Percentiles rank a stretch among this genome's conserved stretches.
phyloP scores from a whole-genome alignment of 2,329 filamentous ascomycete genomes.

The Orbilia oligospora region DNA sequence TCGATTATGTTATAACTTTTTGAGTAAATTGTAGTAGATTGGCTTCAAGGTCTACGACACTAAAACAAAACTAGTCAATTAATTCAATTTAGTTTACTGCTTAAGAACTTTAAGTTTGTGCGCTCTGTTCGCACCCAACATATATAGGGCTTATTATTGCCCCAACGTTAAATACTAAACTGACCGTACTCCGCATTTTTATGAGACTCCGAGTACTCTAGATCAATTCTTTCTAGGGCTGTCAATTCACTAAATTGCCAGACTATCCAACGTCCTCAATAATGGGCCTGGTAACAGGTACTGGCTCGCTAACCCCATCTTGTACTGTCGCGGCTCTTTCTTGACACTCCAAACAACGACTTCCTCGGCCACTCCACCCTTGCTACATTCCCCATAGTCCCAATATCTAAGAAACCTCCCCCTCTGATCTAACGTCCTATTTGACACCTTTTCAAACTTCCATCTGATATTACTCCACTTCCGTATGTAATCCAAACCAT shows the following conservation, averaged over 20 bases:
- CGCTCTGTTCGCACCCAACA: too few relatives aligned
- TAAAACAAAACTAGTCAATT: neutral
- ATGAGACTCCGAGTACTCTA: too few relatives aligned
- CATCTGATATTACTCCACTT: conserved; percentile 4
- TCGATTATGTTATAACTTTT: neutral
- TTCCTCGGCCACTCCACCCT: neutral
- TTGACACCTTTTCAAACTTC: neutral
- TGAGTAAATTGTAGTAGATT: too few relatives aligned
- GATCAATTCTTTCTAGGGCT: too few relatives aligned
- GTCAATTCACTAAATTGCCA: too few relatives aligned
- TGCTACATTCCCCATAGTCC: neutral
- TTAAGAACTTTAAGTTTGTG: too few relatives aligned
- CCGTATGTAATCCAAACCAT: neutral
- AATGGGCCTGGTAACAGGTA: too few relatives aligned
- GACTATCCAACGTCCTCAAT: too few relatives aligned
- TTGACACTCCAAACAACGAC: conserved; percentile 18
- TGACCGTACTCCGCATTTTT: too few relatives aligned
- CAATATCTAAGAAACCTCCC: neutral
- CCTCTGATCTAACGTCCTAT: neutral
- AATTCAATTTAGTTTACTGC: neutral
- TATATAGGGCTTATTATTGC: too few relatives aligned
- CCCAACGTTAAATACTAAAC: too few relatives aligned
- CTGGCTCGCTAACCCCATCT: neutral
- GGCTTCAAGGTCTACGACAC: neutral
- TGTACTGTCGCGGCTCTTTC: neutral